phyloP scores from a whole-genome alignment of 139 green algal species.

The Choricystis sp. region DNA sequence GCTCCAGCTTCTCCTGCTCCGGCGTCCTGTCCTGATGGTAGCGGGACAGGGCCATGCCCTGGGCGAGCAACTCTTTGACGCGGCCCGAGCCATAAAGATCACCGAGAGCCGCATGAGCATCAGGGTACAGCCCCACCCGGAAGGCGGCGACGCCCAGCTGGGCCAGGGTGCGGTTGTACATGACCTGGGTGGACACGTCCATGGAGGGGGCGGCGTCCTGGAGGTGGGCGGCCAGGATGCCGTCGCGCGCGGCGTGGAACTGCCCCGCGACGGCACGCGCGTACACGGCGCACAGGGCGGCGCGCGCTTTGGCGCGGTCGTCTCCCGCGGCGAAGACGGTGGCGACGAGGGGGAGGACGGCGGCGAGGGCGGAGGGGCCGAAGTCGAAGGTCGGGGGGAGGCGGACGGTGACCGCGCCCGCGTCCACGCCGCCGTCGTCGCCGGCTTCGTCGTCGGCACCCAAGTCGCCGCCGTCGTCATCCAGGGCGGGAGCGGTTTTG shows the following conservation, averaged over 20 bases:
- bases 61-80: constrained; percentile 95
- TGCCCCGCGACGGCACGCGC: constrained; percentile 72
- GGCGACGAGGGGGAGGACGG: constrained; percentile 43
- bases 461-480: constrained; percentile 5
- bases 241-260: constrained; percentile 81
- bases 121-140: constrained; percentile 62
- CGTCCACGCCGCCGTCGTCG: constrained; percentile 22
- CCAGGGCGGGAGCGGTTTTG: constrained; percentile 6
- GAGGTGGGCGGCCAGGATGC: constrained; percentile 94
- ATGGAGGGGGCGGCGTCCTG: constrained; percentile 29
- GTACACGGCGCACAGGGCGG: constrained; percentile 93
- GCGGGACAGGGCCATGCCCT: constrained; percentile 29
- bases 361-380: constrained; percentile 17
- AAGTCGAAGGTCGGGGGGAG: constrained; percentile 59
- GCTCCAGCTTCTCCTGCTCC: constrained; percentile 93
- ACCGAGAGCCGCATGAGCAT: constrained; percentile 75
- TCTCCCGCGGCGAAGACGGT: constrained; percentile 80
- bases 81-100: constrained; percentile 86
- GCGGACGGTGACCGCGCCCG: constrained; percentile 11
- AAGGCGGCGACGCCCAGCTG: constrained; percentile 93
- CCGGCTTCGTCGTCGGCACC: constrained; percentile 19
- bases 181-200: constrained; percentile 58
- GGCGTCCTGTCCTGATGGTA: constrained; percentile 52
- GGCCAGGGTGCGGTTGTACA: constrained; percentile 92
- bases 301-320: constrained; percentile 90